A percentile compares a stretch with the other conserved stretches of the same genome.
These are phyloP conservation scores for Creolimax fragrantissima DNA, from an alignment of 78 protist species.

Conservation along the genomic window DNA sequence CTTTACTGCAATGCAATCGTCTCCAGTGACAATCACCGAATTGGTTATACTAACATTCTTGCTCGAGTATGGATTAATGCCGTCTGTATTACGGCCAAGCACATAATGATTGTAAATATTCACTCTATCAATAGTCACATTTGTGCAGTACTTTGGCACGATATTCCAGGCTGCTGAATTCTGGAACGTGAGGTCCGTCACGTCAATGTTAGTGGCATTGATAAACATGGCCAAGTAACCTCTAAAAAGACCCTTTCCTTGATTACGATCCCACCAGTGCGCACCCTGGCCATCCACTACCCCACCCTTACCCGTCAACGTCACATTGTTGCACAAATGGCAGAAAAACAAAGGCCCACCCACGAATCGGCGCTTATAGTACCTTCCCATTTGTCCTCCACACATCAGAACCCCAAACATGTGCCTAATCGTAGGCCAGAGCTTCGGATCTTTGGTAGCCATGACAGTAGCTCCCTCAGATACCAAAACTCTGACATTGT, in stretches of 20 bases:
- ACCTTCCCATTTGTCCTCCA: not conserved
- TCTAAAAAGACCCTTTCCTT: not conserved
- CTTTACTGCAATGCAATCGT: slow-evolving; percentile 17
- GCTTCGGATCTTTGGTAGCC: not conserved
- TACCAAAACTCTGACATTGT: not conserved
- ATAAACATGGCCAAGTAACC: not conserved
- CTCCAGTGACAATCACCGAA: not conserved
- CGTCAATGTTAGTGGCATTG: not conserved
- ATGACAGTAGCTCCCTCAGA: not conserved
- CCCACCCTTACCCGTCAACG: not conserved
- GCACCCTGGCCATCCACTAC: not conserved
- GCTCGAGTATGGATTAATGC: not conserved
- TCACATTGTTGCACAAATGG: not conserved
- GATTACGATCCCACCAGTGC: not conserved
- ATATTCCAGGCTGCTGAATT: not conserved
- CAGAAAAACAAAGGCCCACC: slow-evolving; percentile 1
- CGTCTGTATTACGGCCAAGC: not conserved
- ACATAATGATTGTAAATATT: not conserved
- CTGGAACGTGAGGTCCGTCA: not conserved
- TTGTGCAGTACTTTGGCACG: slow-evolving; percentile 3
- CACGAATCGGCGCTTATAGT: not conserved
- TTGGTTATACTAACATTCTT: not conserved
- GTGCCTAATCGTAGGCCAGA: not conserved
- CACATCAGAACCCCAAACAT: not conserved
- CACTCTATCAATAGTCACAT: slow-evolving; percentile 5